Conservation (phyloP, 140 eudicot genomes). For the Flaveria floridana region DNA sequence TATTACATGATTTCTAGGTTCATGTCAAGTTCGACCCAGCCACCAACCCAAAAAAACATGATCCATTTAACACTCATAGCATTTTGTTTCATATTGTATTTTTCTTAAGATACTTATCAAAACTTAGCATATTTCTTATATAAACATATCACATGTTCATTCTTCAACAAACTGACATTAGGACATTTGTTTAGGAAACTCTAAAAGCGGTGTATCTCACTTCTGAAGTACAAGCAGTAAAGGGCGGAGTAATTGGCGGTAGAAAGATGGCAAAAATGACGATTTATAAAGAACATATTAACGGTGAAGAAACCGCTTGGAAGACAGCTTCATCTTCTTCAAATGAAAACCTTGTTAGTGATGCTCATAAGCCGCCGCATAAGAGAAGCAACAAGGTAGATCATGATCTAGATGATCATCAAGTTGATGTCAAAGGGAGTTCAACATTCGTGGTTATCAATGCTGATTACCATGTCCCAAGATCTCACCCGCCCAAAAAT, state of each 20-base stretch:
- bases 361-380: constrained; percentile 15
- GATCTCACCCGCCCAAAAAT: constrained; percentile 63
- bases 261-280: constrained; percentile 36
- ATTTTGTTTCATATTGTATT: background rate
- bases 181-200: constrained; percentile 20
- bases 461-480: constrained; percentile 66
- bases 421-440: constrained; percentile 27
- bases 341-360: constrained; percentile 34
- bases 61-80: background rate
- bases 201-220: background rate
- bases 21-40: background rate
- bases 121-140: background rate
- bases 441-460: constrained; percentile 45
- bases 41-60: too few species aligned
- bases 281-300: constrained; percentile 11
- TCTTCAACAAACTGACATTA: background rate
- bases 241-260: constrained; percentile 31
- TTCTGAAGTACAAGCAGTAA: constrained; percentile 7
- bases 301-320: constrained; percentile 21
- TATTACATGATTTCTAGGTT: background rate
- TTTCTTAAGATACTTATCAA: background rate
- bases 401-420: constrained; percentile 12
- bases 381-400: constrained; percentile 33
- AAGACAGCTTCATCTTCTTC: constrained; percentile 25
- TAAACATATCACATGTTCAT: background rate